Evolutionary conservation across 805 yeast species (phyloP).

Genomic region (Candida taoyuanica): DNA sequence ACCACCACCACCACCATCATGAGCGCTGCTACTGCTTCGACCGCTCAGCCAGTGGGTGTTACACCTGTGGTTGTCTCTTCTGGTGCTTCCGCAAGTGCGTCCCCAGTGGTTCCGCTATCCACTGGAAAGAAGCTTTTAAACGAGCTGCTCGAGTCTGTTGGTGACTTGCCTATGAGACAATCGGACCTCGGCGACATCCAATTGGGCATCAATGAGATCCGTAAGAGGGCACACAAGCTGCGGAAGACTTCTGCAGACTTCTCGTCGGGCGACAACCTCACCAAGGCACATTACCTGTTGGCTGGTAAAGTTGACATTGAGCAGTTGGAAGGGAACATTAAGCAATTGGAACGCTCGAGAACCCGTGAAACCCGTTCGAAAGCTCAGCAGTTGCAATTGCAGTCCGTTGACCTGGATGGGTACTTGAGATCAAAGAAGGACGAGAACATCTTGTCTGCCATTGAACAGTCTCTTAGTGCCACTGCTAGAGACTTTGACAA

Average conservation of each 20-base stretch:
- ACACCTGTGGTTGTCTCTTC: no score
- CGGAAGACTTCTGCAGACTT: constrained; percentile 39
- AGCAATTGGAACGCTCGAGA: constrained; percentile 31
- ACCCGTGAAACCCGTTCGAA: constrained; percentile 27
- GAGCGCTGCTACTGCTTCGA: not conserved
- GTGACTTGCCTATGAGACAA: constrained; percentile 60
- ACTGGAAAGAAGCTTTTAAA: constrained; percentile 38
- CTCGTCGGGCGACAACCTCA: constrained; percentile 36
- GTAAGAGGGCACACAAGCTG: constrained; percentile 56
- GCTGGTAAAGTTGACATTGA: constrained; percentile 90
- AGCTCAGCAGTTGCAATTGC: constrained; percentile 9
- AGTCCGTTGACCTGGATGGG: constrained; percentile 46
- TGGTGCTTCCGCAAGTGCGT: not conserved
- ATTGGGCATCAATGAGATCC: constrained; percentile 74
- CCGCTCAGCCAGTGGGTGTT: not conserved
- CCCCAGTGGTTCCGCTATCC: constrained; percentile 11
- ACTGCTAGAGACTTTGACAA: constrained; percentile 82
- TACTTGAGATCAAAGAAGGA: constrained; percentile 70
- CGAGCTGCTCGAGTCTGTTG: constrained; percentile 74
- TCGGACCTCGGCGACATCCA: constrained; percentile 77
- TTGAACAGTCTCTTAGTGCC: constrained; percentile 68
- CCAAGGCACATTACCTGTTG: constrained; percentile 80
- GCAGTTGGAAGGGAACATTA: constrained; percentile 63
- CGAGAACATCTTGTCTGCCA: constrained; percentile 74
- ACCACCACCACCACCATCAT: not conserved